A percentile compares a stretch with the other conserved stretches of the same genome.
Evolutionary conservation across 169 alveolate genomes (phyloP).

Genomic region (Neospora caninum): DNA sequence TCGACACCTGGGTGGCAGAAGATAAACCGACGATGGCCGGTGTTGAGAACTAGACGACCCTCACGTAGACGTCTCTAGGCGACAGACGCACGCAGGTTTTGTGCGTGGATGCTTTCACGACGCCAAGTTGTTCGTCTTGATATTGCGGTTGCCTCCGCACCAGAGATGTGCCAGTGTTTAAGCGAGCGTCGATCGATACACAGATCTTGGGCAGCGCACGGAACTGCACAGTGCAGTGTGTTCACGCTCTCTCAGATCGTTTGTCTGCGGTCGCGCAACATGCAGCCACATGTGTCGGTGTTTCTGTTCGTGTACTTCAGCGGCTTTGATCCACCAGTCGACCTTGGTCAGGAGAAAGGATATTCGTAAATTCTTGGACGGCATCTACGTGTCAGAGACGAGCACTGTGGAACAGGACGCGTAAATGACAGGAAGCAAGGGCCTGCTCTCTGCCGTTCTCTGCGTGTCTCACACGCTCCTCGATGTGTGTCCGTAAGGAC

Average conservation of each 20-base stretch:
- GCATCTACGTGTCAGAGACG: conserved; percentile 98
- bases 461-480: background rate
- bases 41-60: too few species aligned
- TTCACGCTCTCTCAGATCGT: background rate
- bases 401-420: conserved; percentile 90
- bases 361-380: conserved; percentile 99
- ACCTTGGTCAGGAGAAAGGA: conserved; percentile 98
- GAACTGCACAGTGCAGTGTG: too few species aligned
- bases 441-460: background rate
- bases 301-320: conserved; percentile 24
- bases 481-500: background rate
- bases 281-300: background rate
- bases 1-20: too few species aligned
- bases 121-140: too few species aligned
- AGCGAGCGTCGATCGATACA: too few species aligned
- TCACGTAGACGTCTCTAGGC: too few species aligned
- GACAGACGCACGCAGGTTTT: too few species aligned
- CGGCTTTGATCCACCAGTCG: conserved; percentile 94
- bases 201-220: too few species aligned
- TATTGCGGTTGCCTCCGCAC: too few species aligned
- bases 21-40: too few species aligned
- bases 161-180: too few species aligned
- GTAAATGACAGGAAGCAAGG: conserved; percentile 57
- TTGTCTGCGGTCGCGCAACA: background rate
- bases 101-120: too few species aligned